Percentiles rank a stretch among this genome's conserved stretches.
Evolutionary conservation across 768 basidiomycete genomes (phyloP).

Genomic region (Russula griseocarnosa): DNA sequence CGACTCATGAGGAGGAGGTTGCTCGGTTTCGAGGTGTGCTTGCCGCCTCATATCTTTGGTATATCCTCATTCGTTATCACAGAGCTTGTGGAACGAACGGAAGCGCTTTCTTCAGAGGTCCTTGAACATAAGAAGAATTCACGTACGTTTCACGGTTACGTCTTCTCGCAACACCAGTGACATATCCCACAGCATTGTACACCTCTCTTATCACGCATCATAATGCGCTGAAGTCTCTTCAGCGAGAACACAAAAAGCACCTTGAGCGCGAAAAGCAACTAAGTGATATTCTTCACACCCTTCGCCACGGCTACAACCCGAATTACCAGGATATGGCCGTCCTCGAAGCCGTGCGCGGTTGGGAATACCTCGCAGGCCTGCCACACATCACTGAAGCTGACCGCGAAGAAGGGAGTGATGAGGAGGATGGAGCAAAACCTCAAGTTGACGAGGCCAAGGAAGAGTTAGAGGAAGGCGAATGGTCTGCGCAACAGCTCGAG

Average conservation of each 20-base stretch:
- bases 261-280: conserved; percentile 72
- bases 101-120: conserved; percentile 73
- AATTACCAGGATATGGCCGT: conserved; percentile 99
- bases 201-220: conserved; percentile 67
- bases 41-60: background rate
- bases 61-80: conserved; percentile 10
- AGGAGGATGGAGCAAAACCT: conserved; percentile 31
- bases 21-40: conserved; percentile 62
- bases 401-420: conserved; percentile 41
- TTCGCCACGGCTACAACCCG: conserved; percentile 88
- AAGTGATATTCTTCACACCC: conserved; percentile 74
- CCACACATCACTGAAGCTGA: conserved; percentile 69
- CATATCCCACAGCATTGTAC: conserved; percentile 63
- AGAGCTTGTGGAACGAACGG: conserved; percentile 77
- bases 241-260: conserved; percentile 65
- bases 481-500: conserved; percentile 58
- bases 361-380: conserved; percentile 69
- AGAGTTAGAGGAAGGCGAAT: conserved; percentile 54
- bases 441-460: conserved; percentile 28
- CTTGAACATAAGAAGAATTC: conserved; percentile 84
- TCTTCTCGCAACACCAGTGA: conserved; percentile 6
- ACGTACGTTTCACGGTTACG: conserved; percentile 48
- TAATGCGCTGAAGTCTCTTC: conserved; percentile 70
- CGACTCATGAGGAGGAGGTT: conserved; percentile 63
- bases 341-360: conserved; percentile 91